Conservation (phyloP, 1,139 yeast genomes). For the Saccharomyces hybrid region DNA sequence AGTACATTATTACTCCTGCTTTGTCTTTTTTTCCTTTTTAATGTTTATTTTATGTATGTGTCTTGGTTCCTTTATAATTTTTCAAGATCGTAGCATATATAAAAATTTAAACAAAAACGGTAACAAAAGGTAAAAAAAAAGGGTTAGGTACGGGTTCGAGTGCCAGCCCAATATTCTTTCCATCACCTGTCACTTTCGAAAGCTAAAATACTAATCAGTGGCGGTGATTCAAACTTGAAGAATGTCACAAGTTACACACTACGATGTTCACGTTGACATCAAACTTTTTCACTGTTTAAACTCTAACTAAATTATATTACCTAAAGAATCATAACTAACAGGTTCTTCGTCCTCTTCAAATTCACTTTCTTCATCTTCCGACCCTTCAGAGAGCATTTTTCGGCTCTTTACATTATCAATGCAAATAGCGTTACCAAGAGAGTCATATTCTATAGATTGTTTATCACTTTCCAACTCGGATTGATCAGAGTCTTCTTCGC, state of each 20-base stretch:
- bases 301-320: slow-evolving; percentile 16
- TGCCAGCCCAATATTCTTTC: no score
- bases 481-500: slow-evolving; percentile 23
- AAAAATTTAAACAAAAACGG: no score
- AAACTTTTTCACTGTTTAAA: no score
- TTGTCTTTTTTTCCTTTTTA: not conserved
- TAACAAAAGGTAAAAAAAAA: no score
- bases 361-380: slow-evolving; percentile 15
- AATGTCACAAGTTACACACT: no score
- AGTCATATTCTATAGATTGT: slow-evolving; percentile 26
- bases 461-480: slow-evolving; percentile 21
- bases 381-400: slow-evolving; percentile 13
- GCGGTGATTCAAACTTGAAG: no score
- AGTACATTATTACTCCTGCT: not conserved
- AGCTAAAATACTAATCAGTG: no score
- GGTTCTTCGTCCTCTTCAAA: slow-evolving; percentile 4
- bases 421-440: slow-evolving; percentile 18
- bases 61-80: not conserved
- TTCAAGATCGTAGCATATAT: no score
- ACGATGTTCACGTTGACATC: no score
- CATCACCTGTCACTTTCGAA: no score
- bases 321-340: slow-evolving; percentile 20
- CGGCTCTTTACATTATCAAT: slow-evolving; percentile 24
- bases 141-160: no score
- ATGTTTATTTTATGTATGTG: not conserved